Evolutionary conservation across 2,329 filamentous ascomycete genomes (phyloP).

Genomic region (Claviceps sorghi): DNA sequence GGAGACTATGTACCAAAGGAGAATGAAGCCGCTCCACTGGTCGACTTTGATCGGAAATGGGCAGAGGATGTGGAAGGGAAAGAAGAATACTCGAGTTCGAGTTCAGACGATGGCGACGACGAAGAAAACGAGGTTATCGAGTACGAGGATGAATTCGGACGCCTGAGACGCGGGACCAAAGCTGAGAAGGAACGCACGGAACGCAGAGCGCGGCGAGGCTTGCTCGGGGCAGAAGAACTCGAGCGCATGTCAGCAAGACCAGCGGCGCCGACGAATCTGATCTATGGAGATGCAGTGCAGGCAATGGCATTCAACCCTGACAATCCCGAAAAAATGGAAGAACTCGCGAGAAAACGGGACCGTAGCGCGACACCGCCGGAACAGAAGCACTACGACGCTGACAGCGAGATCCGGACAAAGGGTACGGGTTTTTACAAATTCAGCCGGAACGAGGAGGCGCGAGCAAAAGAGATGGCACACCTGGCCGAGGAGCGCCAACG

Average conservation of each 20-base stretch:
- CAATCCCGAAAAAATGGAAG: constrained; percentile 58
- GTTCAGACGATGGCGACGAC: constrained; percentile 24
- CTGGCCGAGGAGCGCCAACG: constrained; percentile 51
- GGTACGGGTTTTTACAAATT: constrained; percentile 90
- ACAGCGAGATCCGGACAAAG: constrained; percentile 68
- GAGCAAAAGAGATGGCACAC: constrained; percentile 57
- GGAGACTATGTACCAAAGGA: constrained; percentile 65
- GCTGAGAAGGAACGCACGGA: constrained; percentile 52
- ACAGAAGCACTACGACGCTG: constrained; percentile 72
- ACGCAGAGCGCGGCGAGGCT: constrained; percentile 33
- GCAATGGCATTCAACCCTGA: constrained; percentile 68
- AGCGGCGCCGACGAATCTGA: constrained; percentile 51
- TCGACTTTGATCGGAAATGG: constrained; percentile 97
- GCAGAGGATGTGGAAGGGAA: constrained; percentile 47
- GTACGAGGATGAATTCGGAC: constrained; percentile 83
- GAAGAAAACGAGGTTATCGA: constrained; percentile 56
- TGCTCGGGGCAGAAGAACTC: constrained; percentile 43
- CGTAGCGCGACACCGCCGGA: constrained; percentile 66
- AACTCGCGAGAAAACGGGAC: constrained; percentile 64
- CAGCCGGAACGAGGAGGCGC: constrained; percentile 54
- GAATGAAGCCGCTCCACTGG: constrained; percentile 50
- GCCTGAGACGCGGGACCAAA: constrained; percentile 58
- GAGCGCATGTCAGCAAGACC: constrained; percentile 57
- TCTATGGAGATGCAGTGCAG: constrained; percentile 78
- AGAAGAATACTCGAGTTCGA: constrained; percentile 43